A percentile compares a stretch with the other conserved stretches of the same genome.
Evolutionary conservation across 2,329 filamentous ascomycete species (phyloP).

Genomic region (Bipolaris bicolor): DNA sequence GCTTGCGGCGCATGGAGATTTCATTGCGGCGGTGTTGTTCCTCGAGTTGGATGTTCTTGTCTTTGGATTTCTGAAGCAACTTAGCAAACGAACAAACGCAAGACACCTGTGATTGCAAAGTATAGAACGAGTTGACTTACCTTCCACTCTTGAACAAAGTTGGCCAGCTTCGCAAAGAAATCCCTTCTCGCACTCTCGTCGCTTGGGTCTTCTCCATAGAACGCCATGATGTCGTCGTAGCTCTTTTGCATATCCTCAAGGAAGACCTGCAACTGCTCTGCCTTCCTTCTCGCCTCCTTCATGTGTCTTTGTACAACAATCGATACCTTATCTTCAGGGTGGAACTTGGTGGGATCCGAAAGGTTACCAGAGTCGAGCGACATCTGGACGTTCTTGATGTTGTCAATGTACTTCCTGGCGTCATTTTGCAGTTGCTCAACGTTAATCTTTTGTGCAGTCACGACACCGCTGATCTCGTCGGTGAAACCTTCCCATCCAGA

Average conservation of each 20-base stretch:
- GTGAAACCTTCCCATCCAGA: constrained; percentile 91
- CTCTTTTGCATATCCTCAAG: constrained; percentile 89
- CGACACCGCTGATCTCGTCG: constrained; percentile 81
- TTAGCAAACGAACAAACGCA: constrained; percentile 11
- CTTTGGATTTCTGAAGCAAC: constrained; percentile 73
- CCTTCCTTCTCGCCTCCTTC: constrained; percentile 96
- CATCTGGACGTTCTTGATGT: constrained; percentile 90
- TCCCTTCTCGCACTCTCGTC: constrained; percentile 94
- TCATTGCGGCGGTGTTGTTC: constrained; percentile 86
- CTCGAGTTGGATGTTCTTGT: constrained; percentile 87
- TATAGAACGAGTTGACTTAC: constrained; percentile 49
- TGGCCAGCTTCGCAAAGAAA: constrained; percentile 92
- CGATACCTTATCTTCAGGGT: constrained; percentile 92
- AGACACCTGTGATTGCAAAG: neutral
- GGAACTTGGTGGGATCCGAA: constrained; percentile 96
- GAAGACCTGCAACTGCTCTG: constrained; percentile 93
- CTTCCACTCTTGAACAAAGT: constrained; percentile 93
- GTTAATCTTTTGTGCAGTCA: constrained; percentile 86
- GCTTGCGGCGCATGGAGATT: constrained; percentile 87
- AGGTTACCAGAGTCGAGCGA: constrained; percentile 92
- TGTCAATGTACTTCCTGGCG: constrained; percentile 90
- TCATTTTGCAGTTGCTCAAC: constrained; percentile 89
- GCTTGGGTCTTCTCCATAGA: constrained; percentile 90
- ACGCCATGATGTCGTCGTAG: constrained; percentile 94
- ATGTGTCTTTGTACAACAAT: constrained; percentile 90